Evolutionary conservation across 2,329 filamentous ascomycete species (phyloP), one percentile per base, ranked within the genome.

Genomic region (Monosporascus sp.): DNA sequence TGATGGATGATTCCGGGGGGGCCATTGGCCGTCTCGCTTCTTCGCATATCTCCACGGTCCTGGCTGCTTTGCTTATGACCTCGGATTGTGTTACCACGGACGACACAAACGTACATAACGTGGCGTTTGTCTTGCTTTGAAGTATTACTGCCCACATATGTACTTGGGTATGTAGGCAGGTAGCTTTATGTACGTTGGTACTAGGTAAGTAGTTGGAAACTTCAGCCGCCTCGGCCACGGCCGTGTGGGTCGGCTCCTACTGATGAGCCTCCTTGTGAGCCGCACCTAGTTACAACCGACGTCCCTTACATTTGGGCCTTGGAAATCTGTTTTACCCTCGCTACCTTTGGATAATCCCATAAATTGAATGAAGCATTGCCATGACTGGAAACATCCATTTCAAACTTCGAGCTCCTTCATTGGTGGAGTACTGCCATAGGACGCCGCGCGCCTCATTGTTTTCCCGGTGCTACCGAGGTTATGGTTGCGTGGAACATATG

Each of bases 241-340:
- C 22, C 43, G 17, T 46, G 43, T 24, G 43, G 43, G 59, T 56
- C 58, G 54, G 54, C 50, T 51, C 49, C 52, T 53, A 54, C 54
- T 53, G 56, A 54, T 60, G 59, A 61, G 59, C 59, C 59, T 61
- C 59, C 46, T 38, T 50, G 56, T 50, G 59, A 61, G 59, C 59
- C 59, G 59, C 59, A 61, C 58, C 54, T 59, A 57, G 58, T 59
- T 61, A 53, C 56, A 52, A 61, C 59, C 57, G 55, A 54, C 59
- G 54, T 59, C 38, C 56, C 49, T 31, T 26, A 45, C 37, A 48
- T 34, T 34, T 34, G 31, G 9, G 31, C 11, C 11, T 14, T 34
- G 1, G 31, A 34, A 34, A 4, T 34, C 9, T 34, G 31, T 5
- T 34, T 4, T 14, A 5, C 9, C 31, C 4, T 34, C 31, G 9